Evolutionary conservation across 306 rosid genomes (phyloP).

Genomic region (Trifolium subterraneum): DNA sequence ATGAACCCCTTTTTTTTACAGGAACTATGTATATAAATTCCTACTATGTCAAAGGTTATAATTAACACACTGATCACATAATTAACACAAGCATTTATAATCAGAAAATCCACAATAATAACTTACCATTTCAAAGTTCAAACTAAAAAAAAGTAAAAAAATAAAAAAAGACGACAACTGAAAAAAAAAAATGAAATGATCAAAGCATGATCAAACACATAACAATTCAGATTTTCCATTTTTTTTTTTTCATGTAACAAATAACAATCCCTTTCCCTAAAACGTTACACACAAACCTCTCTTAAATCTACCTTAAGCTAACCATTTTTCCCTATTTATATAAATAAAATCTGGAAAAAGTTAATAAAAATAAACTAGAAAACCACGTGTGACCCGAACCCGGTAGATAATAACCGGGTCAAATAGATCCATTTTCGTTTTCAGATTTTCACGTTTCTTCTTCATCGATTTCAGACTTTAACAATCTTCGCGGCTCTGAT

Average conservation of each 20-base stretch:
- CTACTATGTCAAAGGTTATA: not conserved
- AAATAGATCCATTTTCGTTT: not conserved
- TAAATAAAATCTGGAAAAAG: slow-evolving; percentile 36
- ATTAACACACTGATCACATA: too few species aligned
- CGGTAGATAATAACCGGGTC: slow-evolving; percentile 34
- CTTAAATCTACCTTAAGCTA: slow-evolving; percentile 36
- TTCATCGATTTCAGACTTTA: slow-evolving; percentile 59
- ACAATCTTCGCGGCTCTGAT: slow-evolving; percentile 87
- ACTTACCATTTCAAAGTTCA: slow-evolving; percentile 47
- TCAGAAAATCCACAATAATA: slow-evolving; percentile 56
- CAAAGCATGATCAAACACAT: slow-evolving; percentile 51
- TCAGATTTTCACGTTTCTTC: not conserved
- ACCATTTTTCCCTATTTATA: slow-evolving; percentile 5
- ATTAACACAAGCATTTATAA: not conserved
- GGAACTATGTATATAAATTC: not conserved
- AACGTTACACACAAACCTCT: slow-evolving; percentile 40
- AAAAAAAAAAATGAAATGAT: slow-evolving; percentile 44
- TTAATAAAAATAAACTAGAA: slow-evolving; percentile 13
- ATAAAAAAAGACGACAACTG: slow-evolving; percentile 32
- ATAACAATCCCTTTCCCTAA: slow-evolving; percentile 35
- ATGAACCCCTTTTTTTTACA: too few species aligned
- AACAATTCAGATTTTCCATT: slow-evolving; percentile 45
- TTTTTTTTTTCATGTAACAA: slow-evolving; percentile 49
- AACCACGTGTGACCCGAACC: slow-evolving; percentile 47
- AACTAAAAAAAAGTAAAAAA: slow-evolving; percentile 30